phyloP scores from a whole-genome alignment of 2,329 filamentous ascomycete species.

The Elsinoe perseae region DNA sequence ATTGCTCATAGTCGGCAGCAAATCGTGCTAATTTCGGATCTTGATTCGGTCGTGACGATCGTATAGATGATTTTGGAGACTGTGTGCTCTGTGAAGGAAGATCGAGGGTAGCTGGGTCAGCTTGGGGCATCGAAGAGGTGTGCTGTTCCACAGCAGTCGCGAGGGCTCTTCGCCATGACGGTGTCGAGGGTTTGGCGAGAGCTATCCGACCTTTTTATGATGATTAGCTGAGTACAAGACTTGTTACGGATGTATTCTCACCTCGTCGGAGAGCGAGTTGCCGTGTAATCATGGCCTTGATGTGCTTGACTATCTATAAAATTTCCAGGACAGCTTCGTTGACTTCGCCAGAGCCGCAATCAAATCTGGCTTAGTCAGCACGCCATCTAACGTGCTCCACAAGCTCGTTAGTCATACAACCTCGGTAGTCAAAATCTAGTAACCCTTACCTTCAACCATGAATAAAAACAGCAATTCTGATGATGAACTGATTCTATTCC shows the following conservation, averaged over 20 bases:
- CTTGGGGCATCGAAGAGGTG: not conserved
- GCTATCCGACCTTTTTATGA: conserved; percentile 32
- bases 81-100: conserved; percentile 2
- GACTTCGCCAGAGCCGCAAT: not conserved
- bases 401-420: not conserved
- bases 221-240: not conserved
- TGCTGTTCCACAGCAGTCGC: conserved; percentile 31
- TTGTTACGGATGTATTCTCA: conserved; percentile 18
- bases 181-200: conserved; percentile 31
- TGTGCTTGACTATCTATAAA: not conserved
- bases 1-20: conserved; percentile 37
- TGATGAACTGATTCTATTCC: not conserved
- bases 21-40: conserved; percentile 19
- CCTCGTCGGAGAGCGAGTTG: conserved; percentile 35
- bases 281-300: conserved; percentile 36
- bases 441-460: not conserved
- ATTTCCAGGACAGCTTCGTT: not conserved
- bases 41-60: not conserved
- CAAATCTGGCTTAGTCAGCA: conserved; percentile 8
- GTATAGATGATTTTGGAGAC: not conserved
- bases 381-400: not conserved
- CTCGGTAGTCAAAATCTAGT: not conserved
- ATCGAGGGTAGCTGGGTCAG: conserved; percentile 7
- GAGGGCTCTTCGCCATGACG: conserved; percentile 29
- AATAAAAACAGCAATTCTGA: not conserved